Evolutionary conservation across 768 basidiomycete genomes (phyloP).

Genomic region (Daedaleopsis sinensis): DNA sequence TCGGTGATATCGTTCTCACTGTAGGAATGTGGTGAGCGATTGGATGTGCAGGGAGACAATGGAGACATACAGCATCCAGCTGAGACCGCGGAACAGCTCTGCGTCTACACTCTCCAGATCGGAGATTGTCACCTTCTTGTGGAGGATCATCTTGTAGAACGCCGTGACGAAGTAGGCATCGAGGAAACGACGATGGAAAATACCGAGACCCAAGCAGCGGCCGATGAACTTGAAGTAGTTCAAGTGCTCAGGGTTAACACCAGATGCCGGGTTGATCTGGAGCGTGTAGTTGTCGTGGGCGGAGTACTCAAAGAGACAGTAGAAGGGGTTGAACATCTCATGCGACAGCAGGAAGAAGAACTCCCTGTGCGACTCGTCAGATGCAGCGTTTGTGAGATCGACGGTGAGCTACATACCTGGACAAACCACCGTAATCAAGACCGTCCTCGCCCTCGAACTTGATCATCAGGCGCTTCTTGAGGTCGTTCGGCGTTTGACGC

Average conservation of each 20-base stretch:
- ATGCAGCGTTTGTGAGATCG: not conserved
- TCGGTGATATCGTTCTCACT: slow-evolving; percentile 99
- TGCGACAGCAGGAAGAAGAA: slow-evolving; percentile 99
- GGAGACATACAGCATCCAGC: slow-evolving; percentile 93
- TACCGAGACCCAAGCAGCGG: slow-evolving; percentile 90
- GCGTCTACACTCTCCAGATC: slow-evolving; percentile 98
- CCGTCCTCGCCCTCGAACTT: slow-evolving; percentile 99
- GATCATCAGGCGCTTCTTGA: slow-evolving; percentile 99
- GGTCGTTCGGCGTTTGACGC: slow-evolving; percentile 96
- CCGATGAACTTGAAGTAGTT: slow-evolving; percentile 99
- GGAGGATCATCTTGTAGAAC: slow-evolving; percentile 99
- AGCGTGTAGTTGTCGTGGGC: slow-evolving; percentile 99
- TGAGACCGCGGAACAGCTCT: slow-evolving; percentile 91
- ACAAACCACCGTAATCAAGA: slow-evolving; percentile 96
- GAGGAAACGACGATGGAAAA: slow-evolving; percentile 98
- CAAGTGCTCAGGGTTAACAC: slow-evolving; percentile 97
- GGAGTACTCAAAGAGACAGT: slow-evolving; percentile 99
- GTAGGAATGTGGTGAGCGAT: slow-evolving; percentile 14
- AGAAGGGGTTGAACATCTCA: slow-evolving; percentile 99
- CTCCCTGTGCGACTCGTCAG: slow-evolving; percentile 60
- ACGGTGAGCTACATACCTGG: slow-evolving; percentile 59
- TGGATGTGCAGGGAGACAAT: not conserved
- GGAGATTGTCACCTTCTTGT: slow-evolving; percentile 93
- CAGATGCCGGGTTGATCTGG: slow-evolving; percentile 98
- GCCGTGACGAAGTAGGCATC: slow-evolving; percentile 99